Conservation (phyloP, 257 asterid species). For the Scutellaria baicalensis region DNA sequence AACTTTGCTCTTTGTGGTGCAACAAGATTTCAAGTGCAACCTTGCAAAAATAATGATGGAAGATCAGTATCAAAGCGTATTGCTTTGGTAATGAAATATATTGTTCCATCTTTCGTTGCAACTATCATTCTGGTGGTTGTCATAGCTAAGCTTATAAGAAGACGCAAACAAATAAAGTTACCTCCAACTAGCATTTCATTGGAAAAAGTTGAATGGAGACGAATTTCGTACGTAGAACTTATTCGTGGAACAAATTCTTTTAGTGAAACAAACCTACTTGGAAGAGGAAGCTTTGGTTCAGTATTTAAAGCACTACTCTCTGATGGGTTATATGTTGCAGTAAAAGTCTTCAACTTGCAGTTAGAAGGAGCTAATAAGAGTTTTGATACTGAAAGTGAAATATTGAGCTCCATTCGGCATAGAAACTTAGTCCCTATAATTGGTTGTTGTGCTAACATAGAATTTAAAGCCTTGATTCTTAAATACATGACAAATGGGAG, state of each 20-base stretch:
- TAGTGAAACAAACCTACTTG: conserved; percentile 20
- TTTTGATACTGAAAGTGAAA: conserved; percentile 26
- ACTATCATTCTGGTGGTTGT: neutral
- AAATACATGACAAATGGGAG: conserved; percentile 5
- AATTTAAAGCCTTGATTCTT: conserved; percentile 6
- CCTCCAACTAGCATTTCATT: neutral
- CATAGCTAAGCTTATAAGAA: neutral
- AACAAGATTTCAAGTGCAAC: neutral
- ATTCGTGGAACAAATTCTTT: conserved; percentile 13
- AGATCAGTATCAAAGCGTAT: neutral
- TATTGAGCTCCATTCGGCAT: conserved; percentile 8
- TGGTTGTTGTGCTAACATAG: conserved; percentile 5
- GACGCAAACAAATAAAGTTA: no score
- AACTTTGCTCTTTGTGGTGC: conserved; percentile 5
- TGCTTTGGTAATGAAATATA: neutral
- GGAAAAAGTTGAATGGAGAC: conserved; percentile 6
- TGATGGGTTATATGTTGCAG: conserved; percentile 23
- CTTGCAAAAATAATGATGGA: neutral
- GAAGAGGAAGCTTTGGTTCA: conserved; percentile 29
- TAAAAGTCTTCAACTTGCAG: conserved; percentile 23
- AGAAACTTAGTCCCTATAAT: conserved; percentile 6
- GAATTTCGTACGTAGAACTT: conserved; percentile 21
- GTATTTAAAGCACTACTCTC: conserved; percentile 21
- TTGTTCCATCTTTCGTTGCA: neutral
- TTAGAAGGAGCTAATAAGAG: conserved; percentile 26